Evolutionary conservation across 495 filamentous ascomycete genomes (phyloP), one percentile per base, ranked within the genome.

Genomic region (Aspergillus olivimuriae): DNA sequence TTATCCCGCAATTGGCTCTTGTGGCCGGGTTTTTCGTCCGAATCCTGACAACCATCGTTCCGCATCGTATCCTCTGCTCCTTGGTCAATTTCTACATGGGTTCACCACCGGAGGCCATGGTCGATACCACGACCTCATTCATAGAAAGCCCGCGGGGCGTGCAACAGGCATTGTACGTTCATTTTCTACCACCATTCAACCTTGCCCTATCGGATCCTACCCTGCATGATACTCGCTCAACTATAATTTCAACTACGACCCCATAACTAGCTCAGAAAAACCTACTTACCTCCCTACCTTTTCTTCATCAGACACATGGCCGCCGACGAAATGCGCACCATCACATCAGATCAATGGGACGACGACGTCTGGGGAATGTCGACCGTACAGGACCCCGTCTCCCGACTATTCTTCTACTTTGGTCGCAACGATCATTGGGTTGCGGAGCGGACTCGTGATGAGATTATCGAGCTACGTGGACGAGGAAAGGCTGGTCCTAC

Each of bases 381-480:
- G 2, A 65, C 74, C 20, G 61, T 67, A 4, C 58, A 65, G n/a
- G 68, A 71, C 22, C 57, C 64, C 2, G 46, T 73, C 0, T 68
- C 76, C 3, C 79, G 77, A 40, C 67, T 95, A 39, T 77, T 82
- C 34, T 89, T 95, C 60, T 89, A 86, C 46, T 96, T 90, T 65
- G 89, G 78, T 2, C 55, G 78, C 26, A 60, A 72, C 50, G 90
- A 96, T 52, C 75, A 84, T 53, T 95, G 90, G 90, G 87, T 96
- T 18, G 84, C 84, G 1, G 69, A 86, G 41, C 64, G 75, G 59
- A 82, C 83, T 30, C 67, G 91, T 24, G 85, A 94, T 55, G 78
- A 75, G 39, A 77, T 95, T 42, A 83, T 95, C 49, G 69, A 63
- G 18, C 34, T 71, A 3, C 57, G 82, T 12, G 74, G 64, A 17